Base-by-base conservation (phyloP, 495 filamentous ascomycete species). In the Xanthoparmelia taractica region DNA sequence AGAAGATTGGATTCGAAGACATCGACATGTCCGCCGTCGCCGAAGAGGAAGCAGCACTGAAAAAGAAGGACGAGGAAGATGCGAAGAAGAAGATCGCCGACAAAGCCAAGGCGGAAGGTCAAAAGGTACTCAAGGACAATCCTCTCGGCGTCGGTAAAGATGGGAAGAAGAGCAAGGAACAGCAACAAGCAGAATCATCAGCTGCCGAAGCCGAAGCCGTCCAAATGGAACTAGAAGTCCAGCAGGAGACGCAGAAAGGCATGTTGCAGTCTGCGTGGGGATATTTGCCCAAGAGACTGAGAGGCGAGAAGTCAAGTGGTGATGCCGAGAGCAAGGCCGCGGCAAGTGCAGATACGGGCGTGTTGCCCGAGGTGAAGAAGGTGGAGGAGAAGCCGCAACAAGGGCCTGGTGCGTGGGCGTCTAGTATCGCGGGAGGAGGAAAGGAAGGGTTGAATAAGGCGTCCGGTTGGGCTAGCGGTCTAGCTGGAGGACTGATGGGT, bases 1-100 rank as follows among this genome's bases (percentile, higher is more conserved):
- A 77, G 34, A 79, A 82, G 29, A 87, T 88, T 48, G 88, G 87
- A 12, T 83, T 92, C 57, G 82, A 87, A 40, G 82, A 88, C 57
- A 76, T 90, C 27, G 80, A 85, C 62, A 63, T 73, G 2, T 73
- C 69, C 0, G 83, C 84, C 43, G 78, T 90, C 11, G 78, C 80
- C 55, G 81, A 79, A 31, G 86, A 89, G 65, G 80, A 85, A 64
- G 75, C 78, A 27, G 84, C 81, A 15, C 72, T 84, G 56, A 70
- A 73, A 50, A 81, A 79, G 15, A 80, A 81, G 64, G 82, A 88
- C 57, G 75, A 84, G 38, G 76, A 79, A 50, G 78, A 79, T 45
- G 71, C 77, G 43, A 76, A 59, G 57, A 64, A 62, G 25, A 66
- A 65, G 17, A 61, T 61, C 40, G 57, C 60, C 18, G 58, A 67